phyloP scores from a whole-genome alignment of 1,284 basidiomycete genomes.

The Cerrena zonata region DNA sequence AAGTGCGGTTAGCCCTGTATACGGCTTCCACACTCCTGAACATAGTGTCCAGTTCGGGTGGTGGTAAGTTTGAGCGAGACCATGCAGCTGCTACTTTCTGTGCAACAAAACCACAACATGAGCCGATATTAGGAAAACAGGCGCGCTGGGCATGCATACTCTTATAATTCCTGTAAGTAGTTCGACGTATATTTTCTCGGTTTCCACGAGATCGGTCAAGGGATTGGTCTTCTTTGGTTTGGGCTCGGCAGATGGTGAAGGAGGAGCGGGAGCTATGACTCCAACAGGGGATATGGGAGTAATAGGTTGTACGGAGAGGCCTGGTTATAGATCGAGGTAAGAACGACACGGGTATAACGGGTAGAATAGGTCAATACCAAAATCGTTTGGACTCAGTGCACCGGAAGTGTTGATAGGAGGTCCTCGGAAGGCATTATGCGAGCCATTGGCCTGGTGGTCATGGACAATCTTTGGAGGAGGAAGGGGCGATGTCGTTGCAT shows the following conservation, averaged over 20 bases:
- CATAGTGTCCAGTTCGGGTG: conserved; percentile 86
- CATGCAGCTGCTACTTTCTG: conserved; percentile 95
- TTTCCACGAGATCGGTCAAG: conserved; percentile 87
- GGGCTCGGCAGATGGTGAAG: conserved; percentile 32
- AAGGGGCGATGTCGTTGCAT: conserved; percentile 21
- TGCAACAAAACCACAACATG: conserved; percentile 5
- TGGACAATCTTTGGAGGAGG: conserved; percentile 33
- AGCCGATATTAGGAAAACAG: not conserved
- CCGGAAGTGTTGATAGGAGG: conserved; percentile 28
- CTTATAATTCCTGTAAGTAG: conserved; percentile 85
- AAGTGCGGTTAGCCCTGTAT: conserved; percentile 83
- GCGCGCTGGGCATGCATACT: conserved; percentile 41
- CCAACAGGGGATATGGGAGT: conserved; percentile 21
- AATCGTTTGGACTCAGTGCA: conserved; percentile 24
- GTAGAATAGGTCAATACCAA: conserved; percentile 11
- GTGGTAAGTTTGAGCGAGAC: conserved; percentile 92
- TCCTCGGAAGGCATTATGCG: conserved; percentile 11
- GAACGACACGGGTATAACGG: conserved; percentile 9
- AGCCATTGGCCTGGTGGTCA: conserved; percentile 12
- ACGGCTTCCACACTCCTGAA: conserved; percentile 89
- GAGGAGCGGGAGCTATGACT: conserved; percentile 17
- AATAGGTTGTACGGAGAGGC: conserved; percentile 17
- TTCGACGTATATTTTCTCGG: conserved; percentile 90
- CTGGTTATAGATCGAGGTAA: conserved; percentile 12
- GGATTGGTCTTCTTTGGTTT: conserved; percentile 72